These are phyloP conservation scores for Mikania micrantha DNA, from an alignment of 129 eudicot species.

Conservation along the genomic window DNA sequence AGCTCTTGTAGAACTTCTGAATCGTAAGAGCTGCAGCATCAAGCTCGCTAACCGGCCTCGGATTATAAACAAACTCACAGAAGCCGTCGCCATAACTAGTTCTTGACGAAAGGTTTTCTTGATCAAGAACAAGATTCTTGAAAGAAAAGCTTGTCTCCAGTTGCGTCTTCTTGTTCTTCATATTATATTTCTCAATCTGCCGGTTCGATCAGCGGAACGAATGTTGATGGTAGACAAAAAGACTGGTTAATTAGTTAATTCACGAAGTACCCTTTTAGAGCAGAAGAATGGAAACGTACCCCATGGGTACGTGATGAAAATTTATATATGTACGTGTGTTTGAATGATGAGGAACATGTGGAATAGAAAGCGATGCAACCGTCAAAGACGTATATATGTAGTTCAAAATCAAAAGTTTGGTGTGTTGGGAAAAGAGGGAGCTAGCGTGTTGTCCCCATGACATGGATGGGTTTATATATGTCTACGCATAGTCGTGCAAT, in stretches of 20 bases:
- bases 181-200: too few relatives aligned
- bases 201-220: not conserved
- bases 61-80: constrained; percentile 8
- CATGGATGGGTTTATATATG: not conserved
- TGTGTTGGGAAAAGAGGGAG: constrained; percentile 12
- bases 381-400: constrained; percentile 20
- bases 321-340: too few relatives aligned
- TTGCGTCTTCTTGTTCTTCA: not conserved
- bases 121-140: constrained; percentile 34
- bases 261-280: constrained; percentile 17
- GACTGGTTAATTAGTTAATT: not conserved
- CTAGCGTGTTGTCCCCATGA: constrained; percentile 1
- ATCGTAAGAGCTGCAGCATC: constrained; percentile 56
- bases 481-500: not conserved
- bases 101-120: constrained; percentile 5
- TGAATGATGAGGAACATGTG: constrained; percentile 17
- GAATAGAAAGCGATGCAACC: constrained; percentile 31
- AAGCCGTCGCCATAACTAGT: not conserved
- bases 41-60: constrained; percentile 27
- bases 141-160: constrained; percentile 9
- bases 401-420: not conserved
- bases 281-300: constrained; percentile 1
- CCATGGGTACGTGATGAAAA: not conserved
- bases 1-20: constrained; percentile 67
- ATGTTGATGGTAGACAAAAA: not conserved